Conservation (phyloP, 2,329 filamentous ascomycete genomes). For the Monosporascus cannonballus region DNA sequence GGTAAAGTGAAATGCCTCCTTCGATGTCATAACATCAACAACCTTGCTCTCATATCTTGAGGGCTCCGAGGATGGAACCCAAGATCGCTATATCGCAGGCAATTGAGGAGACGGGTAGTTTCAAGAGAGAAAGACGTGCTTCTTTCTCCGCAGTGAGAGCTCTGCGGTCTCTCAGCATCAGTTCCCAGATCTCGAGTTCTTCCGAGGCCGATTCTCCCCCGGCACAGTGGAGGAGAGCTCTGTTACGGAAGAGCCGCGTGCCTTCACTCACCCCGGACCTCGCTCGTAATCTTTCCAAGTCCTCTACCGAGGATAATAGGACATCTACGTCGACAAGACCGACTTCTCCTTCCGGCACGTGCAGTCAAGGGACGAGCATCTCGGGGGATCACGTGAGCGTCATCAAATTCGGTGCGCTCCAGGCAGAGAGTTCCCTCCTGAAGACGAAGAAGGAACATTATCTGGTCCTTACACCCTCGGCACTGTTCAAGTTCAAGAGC, state of each 20-base stretch:
- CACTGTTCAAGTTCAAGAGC: slow-evolving; percentile 44
- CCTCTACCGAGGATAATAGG: slow-evolving; percentile 21
- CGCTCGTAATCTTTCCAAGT: slow-evolving; percentile 24
- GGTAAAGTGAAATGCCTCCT: not conserved
- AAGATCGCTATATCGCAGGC: slow-evolving; percentile 15
- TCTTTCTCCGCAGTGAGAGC: slow-evolving; percentile 26
- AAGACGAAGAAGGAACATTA: slow-evolving; percentile 42
- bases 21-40: slow-evolving; percentile 1
- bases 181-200: slow-evolving; percentile 23
- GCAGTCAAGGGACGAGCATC: slow-evolving; percentile 22
- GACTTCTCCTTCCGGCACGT: slow-evolving; percentile 22
- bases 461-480: slow-evolving; percentile 45
- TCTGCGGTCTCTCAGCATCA: slow-evolving; percentile 25
- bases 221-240: slow-evolving; percentile 13
- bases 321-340: slow-evolving; percentile 24
- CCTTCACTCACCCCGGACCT: slow-evolving; percentile 16
- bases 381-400: slow-evolving; percentile 22
- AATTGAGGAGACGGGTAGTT: slow-evolving; percentile 13
- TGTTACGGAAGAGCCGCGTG: slow-evolving; percentile 18
- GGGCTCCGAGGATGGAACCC: slow-evolving; percentile 18
- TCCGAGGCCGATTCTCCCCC: slow-evolving; percentile 20
- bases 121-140: slow-evolving; percentile 18
- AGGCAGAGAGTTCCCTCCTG: slow-evolving; percentile 42
- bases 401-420: slow-evolving; percentile 40
- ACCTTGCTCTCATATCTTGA: slow-evolving; percentile 2